Evolutionary conservation across 2,329 filamentous ascomycete genomes (phyloP).

Genomic region (Xylariaceae sp.): DNA sequence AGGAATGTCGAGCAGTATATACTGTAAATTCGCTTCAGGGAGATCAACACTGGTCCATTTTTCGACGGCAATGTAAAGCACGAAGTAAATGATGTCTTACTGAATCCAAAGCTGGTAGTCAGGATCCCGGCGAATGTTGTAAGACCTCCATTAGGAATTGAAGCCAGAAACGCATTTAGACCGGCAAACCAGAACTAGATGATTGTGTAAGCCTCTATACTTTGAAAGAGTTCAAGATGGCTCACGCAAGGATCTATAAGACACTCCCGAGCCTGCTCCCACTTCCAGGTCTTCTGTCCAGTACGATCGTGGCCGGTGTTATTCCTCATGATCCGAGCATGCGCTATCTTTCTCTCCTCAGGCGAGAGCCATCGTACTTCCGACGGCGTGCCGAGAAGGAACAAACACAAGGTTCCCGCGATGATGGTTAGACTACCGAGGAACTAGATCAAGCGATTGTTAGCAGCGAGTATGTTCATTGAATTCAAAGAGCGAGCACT

Average conservation of each 20-base stretch:
- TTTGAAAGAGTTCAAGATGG: not conserved
- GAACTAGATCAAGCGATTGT: conserved; percentile 23
- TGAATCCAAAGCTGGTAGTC: conserved; percentile 34
- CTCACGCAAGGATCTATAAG: conserved; percentile 31
- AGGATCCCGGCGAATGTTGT: conserved; percentile 35
- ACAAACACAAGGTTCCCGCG: conserved; percentile 30
- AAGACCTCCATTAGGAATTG: conserved; percentile 35
- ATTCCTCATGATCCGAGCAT: conserved; percentile 33
- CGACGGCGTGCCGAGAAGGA: conserved; percentile 35
- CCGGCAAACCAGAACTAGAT: conserved; percentile 35
- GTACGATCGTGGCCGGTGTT: conserved; percentile 37
- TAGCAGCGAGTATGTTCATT: not conserved
- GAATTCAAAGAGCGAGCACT: not conserved
- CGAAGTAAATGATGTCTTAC: conserved; percentile 17
- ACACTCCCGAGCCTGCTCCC: conserved; percentile 35
- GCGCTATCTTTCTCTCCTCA: conserved; percentile 35
- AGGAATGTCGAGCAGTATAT: conserved; percentile 36
- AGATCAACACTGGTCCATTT: not conserved
- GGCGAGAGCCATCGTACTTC: conserved; percentile 35
- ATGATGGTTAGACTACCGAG: conserved; percentile 34
- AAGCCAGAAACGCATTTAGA: conserved; percentile 34
- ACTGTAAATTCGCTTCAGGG: conserved; percentile 32
- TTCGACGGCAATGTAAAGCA: not conserved
- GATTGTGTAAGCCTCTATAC: not conserved
- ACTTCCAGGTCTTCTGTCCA: conserved; percentile 35